A percentile compares a stretch with the other conserved stretches of the same genome.
These are phyloP conservation scores for Albophoma yamanashiensis DNA, from an alignment of 2,329 filamentous ascomycete species.

Conservation along the genomic window DNA sequence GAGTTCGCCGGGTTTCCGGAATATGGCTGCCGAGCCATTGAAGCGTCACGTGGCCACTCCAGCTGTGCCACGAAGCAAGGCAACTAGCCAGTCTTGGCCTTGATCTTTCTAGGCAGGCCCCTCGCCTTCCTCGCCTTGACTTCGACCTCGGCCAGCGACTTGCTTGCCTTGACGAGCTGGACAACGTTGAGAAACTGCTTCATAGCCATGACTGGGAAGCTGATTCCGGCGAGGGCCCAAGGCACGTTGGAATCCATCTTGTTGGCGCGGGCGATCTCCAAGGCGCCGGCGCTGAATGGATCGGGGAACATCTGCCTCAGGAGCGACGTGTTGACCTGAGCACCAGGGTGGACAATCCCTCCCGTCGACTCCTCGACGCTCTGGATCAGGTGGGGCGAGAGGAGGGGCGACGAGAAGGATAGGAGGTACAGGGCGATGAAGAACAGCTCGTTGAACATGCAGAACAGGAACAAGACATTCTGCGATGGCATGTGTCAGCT, in stretches of 20 bases:
- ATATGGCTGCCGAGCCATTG: neutral
- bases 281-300: slow-evolving; percentile 83
- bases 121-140: slow-evolving; percentile 45
- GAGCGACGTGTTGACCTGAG: slow-evolving; percentile 57
- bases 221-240: slow-evolving; percentile 67
- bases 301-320: slow-evolving; percentile 72
- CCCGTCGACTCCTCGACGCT: slow-evolving; percentile 43
- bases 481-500: slow-evolving; percentile 23
- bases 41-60: neutral
- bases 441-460: slow-evolving; percentile 86
- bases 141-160: slow-evolving; percentile 90
- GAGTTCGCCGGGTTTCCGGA: neutral
- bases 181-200: slow-evolving; percentile 95
- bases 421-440: slow-evolving; percentile 98
- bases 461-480: slow-evolving; percentile 86
- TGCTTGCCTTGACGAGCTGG: slow-evolving; percentile 86
- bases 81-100: slow-evolving; percentile 20
- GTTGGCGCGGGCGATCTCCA: slow-evolving; percentile 88
- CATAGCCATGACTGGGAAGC: slow-evolving; percentile 74
- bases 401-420: slow-evolving; percentile 83
- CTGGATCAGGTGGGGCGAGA: slow-evolving; percentile 74
- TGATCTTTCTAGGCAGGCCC: slow-evolving; percentile 40
- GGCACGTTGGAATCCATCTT: slow-evolving; percentile 66
- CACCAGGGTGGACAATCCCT: slow-evolving; percentile 50
- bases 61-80: neutral